These are phyloP conservation scores for Luffa acutangula DNA, from an alignment of 306 rosid genomes.

Conservation along the genomic window DNA sequence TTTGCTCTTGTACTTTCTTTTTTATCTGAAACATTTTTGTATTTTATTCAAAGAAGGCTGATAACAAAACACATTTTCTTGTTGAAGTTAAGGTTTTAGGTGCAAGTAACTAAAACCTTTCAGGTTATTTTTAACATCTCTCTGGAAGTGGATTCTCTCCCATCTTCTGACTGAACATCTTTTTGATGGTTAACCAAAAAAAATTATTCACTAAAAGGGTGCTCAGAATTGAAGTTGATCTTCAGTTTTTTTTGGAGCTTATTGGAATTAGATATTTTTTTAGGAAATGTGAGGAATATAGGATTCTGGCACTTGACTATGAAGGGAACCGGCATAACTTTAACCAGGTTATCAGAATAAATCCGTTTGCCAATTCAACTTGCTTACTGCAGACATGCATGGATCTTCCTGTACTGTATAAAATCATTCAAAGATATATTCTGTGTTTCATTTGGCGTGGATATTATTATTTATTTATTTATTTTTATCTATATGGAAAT, in stretches of 20 bases:
- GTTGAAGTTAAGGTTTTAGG: background rate
- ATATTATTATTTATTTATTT: background rate
- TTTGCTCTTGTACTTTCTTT: background rate
- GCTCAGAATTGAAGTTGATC: background rate
- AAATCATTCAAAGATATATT: background rate
- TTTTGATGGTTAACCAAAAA: background rate
- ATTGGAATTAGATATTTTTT: background rate
- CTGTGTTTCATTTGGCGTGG: background rate
- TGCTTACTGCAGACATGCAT: background rate
- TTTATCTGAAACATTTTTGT: background rate
- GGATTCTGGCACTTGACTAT: background rate
- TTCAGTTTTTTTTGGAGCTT: background rate
- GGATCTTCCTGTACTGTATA: background rate
- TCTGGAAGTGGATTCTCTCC: too few species aligned
- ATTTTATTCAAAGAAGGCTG: background rate
- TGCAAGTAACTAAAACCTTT: background rate
- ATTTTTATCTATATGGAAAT: background rate
- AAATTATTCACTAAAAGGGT: background rate
- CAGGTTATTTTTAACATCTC: background rate
- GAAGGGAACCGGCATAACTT: background rate
- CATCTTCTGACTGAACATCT: background rate
- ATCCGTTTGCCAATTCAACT: background rate
- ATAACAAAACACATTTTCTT: background rate
- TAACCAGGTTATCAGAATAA: background rate
- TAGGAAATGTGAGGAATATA: background rate